These are phyloP conservation scores for Lophium mytilinum DNA, from an alignment of 495 filamentous ascomycete genomes.

Conservation along the genomic window DNA sequence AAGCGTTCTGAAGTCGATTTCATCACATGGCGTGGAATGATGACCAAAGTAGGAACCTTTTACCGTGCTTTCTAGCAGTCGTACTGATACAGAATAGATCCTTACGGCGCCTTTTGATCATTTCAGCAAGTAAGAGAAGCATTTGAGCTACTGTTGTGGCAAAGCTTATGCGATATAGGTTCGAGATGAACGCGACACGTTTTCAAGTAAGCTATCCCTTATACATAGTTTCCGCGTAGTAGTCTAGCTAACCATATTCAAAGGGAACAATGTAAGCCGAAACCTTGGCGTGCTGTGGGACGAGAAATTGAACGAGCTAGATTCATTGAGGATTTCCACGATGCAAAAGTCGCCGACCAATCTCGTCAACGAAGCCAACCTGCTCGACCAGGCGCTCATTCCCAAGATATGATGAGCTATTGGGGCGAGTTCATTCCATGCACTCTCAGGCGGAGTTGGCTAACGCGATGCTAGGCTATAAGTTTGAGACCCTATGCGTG, in stretches of 20 bases:
- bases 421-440: conserved; percentile 42
- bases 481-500: conserved; percentile 83
- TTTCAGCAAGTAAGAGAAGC: conserved; percentile 56
- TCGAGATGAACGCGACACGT: conserved; percentile 90
- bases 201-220: conserved; percentile 60
- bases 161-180: conserved; percentile 43
- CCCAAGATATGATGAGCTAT: conserved; percentile 60
- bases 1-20: conserved; percentile 66
- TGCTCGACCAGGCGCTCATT: conserved; percentile 46
- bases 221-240: not conserved
- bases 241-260: not conserved
- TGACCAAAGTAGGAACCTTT: conserved; percentile 68
- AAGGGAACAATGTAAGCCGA: conserved; percentile 68
- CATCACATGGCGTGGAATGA: conserved; percentile 95
- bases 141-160: not conserved
- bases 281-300: not conserved
- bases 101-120: conserved; percentile 75
- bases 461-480: conserved; percentile 62
- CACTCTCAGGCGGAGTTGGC: not conserved
- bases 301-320: conserved; percentile 37
- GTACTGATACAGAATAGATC: conserved; percentile 47
- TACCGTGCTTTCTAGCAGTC: not conserved
- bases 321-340: conserved; percentile 88
- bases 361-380: conserved; percentile 44
- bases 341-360: conserved; percentile 51